These are phyloP conservation scores for Zygosaccharomyces bailii DNA, from an alignment of 805 yeast genomes.

Conservation along the genomic window DNA sequence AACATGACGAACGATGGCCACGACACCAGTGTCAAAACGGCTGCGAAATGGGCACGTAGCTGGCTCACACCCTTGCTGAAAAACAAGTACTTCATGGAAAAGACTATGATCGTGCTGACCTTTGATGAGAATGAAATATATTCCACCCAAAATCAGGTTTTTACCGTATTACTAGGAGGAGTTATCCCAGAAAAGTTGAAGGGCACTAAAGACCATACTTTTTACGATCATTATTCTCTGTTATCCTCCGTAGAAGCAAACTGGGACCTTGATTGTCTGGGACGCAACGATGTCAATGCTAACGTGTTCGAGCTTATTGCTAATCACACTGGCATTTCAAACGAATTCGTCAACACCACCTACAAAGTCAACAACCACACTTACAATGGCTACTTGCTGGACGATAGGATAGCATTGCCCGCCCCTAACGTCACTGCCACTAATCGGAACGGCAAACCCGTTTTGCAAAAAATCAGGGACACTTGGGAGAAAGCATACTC, in stretches of 20 bases:
- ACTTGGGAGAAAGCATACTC: conserved; percentile 35
- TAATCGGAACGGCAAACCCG: conserved; percentile 36
- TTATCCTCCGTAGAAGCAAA: conserved; percentile 48
- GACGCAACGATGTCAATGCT: conserved; percentile 50
- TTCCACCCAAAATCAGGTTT: conserved; percentile 44
- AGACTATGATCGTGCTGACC: conserved; percentile 45
- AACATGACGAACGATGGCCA: conserved; percentile 54
- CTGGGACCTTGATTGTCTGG: conserved; percentile 48
- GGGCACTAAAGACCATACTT: conserved; percentile 46
- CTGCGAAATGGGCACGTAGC: conserved; percentile 45
- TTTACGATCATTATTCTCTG: conserved; percentile 52
- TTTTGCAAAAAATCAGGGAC: conserved; percentile 34
- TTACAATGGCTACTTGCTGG: conserved; percentile 35
- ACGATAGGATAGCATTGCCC: conserved; percentile 32
- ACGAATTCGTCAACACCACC: conserved; percentile 36
- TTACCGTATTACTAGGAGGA: conserved; percentile 47
- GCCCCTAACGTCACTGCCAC: conserved; percentile 39
- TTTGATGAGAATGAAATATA: conserved; percentile 49
- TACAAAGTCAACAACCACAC: conserved; percentile 36
- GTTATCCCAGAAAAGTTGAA: conserved; percentile 40
- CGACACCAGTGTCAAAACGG: conserved; percentile 44
- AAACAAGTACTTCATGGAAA: conserved; percentile 46
- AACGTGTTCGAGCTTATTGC: conserved; percentile 47
- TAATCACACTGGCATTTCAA: conserved; percentile 33
- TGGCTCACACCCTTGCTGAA: conserved; percentile 44